These are phyloP conservation scores for Naegleria fowleri DNA, from an alignment of 208 protist genomes.

Conservation along the genomic window DNA sequence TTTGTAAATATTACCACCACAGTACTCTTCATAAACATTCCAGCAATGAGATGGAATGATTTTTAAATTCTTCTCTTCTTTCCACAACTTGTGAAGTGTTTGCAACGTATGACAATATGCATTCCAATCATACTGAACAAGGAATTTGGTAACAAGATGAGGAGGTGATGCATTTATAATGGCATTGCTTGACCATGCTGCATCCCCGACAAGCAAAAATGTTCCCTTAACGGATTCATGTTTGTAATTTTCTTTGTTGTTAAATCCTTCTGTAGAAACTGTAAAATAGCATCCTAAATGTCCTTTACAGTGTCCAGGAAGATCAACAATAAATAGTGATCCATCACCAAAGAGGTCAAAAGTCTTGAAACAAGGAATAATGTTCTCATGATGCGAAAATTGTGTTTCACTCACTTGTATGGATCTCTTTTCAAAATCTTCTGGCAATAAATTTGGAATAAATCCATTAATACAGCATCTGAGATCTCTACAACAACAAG, in stretches of 20 bases:
- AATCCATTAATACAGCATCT: background rate
- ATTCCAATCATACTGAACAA: background rate
- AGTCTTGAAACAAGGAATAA: background rate
- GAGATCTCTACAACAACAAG: background rate
- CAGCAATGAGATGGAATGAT: background rate
- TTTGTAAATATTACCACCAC: background rate
- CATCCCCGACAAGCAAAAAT: background rate
- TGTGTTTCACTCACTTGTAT: background rate
- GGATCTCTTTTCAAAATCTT: background rate
- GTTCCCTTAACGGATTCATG: background rate
- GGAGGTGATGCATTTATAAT: background rate
- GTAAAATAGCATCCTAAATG: conserved; percentile 9
- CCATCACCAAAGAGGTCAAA: background rate
- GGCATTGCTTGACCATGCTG: background rate
- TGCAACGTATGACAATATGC: background rate
- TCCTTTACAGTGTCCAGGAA: background rate
- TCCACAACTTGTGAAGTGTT: background rate
- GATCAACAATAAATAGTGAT: background rate
- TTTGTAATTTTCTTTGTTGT: background rate
- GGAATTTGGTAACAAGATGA: background rate
- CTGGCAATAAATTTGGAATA: conserved; percentile 3
- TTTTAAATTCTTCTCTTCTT: background rate
- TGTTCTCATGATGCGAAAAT: background rate
- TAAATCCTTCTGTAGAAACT: background rate
- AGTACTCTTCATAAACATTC: background rate